Evolutionary conservation across 2,329 filamentous ascomycete genomes (phyloP), one percentile per base, ranked within the genome.

Genomic region (Aspergillus sp.): DNA sequence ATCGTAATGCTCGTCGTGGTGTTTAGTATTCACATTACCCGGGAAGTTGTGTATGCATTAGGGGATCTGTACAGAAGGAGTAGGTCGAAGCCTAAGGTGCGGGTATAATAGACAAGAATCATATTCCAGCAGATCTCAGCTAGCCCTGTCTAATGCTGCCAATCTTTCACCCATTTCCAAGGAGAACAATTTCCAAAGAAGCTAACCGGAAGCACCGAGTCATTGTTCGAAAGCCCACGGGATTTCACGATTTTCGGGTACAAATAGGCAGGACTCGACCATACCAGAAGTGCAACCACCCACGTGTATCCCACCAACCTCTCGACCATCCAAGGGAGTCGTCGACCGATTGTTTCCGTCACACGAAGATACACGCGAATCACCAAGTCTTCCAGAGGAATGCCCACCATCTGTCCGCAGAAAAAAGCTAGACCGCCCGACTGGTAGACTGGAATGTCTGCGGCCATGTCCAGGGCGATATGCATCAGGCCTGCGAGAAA

Each of bases 401-500:
- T 5, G 3, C 51, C 51, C 17, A 53, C 11, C 9, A 30, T 36
- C 16, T 47, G 51, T 5, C 47, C 45, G 33, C 43, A 30, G 20
- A 53, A 53, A 22, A 46, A 50, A 7, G 40, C 24, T n/a, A 47
- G 3, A 2, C 47, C 51, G 14, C 51, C 51, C 2, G 47, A 50
- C 17, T 20, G 36, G 16, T 16, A 50, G 17, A 36, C 10, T 2
- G 51, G 47, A 20, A 53, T 4, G 3, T 47, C 51, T n/a, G 38
- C n/a, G 6, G 51, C 45, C 2, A 50, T 19, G n/a, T 50, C 47
- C 19, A 53, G 46, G 24, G 49, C 42, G 35, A 50, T 20, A 20
- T 50, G 51, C 51, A 53, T 53, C n/a, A 53, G 20, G 7, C 45
- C 46, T 6, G 51, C 50, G 24, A 30, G 24, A 22, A 53, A 53